phyloP scores from a whole-genome alignment of 208 protist genomes.

The Acanthamoeba sp. region DNA sequence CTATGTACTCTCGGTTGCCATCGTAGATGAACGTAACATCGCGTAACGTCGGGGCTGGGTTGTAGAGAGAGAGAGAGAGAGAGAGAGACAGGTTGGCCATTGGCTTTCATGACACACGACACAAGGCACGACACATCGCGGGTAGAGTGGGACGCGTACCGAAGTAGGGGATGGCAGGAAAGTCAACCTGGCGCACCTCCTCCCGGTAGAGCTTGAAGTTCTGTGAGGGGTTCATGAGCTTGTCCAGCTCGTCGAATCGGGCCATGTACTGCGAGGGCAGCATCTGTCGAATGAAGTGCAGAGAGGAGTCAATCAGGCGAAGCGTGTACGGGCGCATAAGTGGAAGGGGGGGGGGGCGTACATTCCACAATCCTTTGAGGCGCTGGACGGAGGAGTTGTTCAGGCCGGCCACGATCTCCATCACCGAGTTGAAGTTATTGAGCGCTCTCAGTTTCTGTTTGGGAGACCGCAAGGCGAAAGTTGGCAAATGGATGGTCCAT shows the following conservation, averaged over 20 bases:
- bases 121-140: too few relatives aligned
- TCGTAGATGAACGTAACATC: slow-evolving; percentile 63
- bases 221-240: slow-evolving; percentile 37
- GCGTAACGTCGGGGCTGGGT: not conserved
- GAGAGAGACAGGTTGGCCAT: not conserved
- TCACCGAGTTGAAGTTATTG: slow-evolving; percentile 58
- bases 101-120: too few relatives aligned
- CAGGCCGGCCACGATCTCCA: slow-evolving; percentile 59
- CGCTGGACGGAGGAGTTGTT: slow-evolving; percentile 74
- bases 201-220: slow-evolving; percentile 57
- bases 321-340: not conserved
- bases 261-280: slow-evolving; percentile 37
- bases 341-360: too few relatives aligned
- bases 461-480: not conserved
- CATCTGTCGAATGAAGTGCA: not conserved
- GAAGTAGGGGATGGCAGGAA: slow-evolving; percentile 52
- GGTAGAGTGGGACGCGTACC: not conserved
- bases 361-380: slow-evolving; percentile 56
- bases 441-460: slow-evolving; percentile 53
- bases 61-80: not conserved
- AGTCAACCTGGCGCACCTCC: not conserved
- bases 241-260: not conserved
- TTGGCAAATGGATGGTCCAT: too few relatives aligned
- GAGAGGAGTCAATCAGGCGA: not conserved
- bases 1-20: slow-evolving; percentile 1